Evolutionary conservation across 306 rosid species (phyloP), one percentile per base, ranked within the genome.

Genomic region (Prunus mira): DNA sequence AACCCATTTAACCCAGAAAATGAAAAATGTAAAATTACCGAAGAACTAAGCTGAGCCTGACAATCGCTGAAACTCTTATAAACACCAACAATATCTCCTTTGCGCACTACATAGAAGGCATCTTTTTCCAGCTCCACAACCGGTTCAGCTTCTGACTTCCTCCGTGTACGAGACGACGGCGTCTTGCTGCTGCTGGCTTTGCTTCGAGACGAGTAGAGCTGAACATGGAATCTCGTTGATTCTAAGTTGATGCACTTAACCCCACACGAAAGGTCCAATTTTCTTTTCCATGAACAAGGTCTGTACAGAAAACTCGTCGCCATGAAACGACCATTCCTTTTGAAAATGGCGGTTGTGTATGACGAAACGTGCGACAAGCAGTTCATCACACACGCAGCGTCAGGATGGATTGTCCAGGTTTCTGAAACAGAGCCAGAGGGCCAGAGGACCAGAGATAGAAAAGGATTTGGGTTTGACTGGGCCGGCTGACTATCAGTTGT

Each of bases 41-140:
- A 90, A 34, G 96, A 80, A 82, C 96, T 92, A 84, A 88, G 89
- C 86, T 94, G 98, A 67, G 98, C 87, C 63, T 92, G 96, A 49
- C 91, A 92, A 20, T 94, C 95, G 65, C 52, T 51, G 71, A 88
- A 86, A 72, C 58, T 89, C 3, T 38, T 90, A 67, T 89, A 94
- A 64, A 94, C 77, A n/a, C 98, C 98, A 24, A 94, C 85, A 38
- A 92, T 50, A 65, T 92, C 98, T 47, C 97, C 98, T 71, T 92
- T 94, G 15, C 98, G 86, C 18, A 94, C 98, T 7, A 94, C 89
- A 47, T 79, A 95, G 84, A 95, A 95, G 4, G 89, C 95, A 27
- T 81, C 85, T 43, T 85, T 83, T 68, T 90, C 94, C 65, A 61
- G 77, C 49, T 87, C 89, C 93, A 84, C 81, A 11, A 15, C 80